Percentiles rank a stretch among this genome's conserved stretches.
Evolutionary conservation across 73 alveolate genomes (phyloP).

Genomic region (Tetrahymena malaccensis): DNA sequence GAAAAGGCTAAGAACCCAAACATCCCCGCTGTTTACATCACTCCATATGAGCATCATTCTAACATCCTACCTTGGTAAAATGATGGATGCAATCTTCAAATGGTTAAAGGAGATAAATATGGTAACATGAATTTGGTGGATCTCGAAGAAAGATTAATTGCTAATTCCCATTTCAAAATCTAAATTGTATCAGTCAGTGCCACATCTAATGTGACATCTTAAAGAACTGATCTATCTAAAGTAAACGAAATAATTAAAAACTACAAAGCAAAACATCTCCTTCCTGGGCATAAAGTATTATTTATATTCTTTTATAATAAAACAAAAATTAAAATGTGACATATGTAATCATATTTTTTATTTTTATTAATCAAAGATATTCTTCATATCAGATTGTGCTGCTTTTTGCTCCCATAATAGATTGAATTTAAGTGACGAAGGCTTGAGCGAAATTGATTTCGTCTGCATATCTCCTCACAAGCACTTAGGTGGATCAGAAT

Average conservation of each 20-base stretch:
- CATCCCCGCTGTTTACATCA: background rate
- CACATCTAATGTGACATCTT: background rate
- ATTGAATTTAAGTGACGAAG: background rate
- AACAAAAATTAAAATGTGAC: background rate
- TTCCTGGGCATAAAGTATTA: background rate
- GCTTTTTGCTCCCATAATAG: background rate
- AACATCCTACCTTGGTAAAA: background rate
- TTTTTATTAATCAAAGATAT: background rate
- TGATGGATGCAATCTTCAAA: background rate
- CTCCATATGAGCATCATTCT: background rate
- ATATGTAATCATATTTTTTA: background rate
- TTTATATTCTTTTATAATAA: background rate
- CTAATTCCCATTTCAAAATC: background rate
- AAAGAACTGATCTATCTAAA: background rate
- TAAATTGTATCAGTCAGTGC: background rate
- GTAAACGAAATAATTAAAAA: background rate
- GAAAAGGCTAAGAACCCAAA: background rate
- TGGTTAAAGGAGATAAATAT: background rate
- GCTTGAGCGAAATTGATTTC: background rate
- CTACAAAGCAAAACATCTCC: background rate
- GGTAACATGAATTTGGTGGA: background rate
- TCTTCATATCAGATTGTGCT: background rate
- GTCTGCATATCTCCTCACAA: background rate
- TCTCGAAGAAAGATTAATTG: background rate
- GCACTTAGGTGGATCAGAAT: background rate